Evolutionary conservation across 352 stramenopile genomes (phyloP).

Genomic region (Pythium monospermum): DNA sequence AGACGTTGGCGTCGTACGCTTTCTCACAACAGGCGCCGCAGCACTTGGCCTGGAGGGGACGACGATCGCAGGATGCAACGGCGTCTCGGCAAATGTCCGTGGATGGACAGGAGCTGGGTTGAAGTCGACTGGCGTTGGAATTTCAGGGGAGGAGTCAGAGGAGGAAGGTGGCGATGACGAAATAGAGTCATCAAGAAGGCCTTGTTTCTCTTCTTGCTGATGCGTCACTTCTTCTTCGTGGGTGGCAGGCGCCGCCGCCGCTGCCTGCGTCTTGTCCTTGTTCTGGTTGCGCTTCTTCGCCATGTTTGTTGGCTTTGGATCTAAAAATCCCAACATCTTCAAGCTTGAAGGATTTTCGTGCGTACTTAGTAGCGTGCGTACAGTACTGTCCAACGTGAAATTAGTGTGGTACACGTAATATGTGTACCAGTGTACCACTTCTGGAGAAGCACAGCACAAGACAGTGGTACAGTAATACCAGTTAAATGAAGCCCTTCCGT

Average conservation of each 20-base stretch:
- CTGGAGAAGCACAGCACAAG: no score
- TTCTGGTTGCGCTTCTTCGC: slow-evolving; percentile 21
- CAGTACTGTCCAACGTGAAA: background rate
- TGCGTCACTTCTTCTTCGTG: no score
- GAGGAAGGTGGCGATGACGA: background rate
- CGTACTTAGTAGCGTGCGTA: slow-evolving; percentile 12
- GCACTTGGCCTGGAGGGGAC: slow-evolving; percentile 7
- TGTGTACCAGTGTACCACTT: no score
- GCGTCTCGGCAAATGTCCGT: slow-evolving; percentile 13
- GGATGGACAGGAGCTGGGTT: slow-evolving; percentile 8
- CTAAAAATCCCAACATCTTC: no score
- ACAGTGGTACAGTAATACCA: no score
- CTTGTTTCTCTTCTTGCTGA: background rate
- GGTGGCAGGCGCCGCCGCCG: background rate
- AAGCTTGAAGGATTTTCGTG: no score
- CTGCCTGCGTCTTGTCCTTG: slow-evolving; percentile 5
- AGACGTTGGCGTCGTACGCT: slow-evolving; percentile 15
- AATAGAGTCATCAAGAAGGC: background rate
- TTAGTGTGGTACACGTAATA: slow-evolving; percentile 5
- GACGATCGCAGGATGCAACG: slow-evolving; percentile 15
- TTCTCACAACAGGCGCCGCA: slow-evolving; percentile 9
- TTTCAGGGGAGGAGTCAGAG: background rate
- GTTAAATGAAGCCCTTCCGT: no score
- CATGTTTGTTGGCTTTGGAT: slow-evolving; percentile 12
- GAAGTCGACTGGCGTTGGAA: background rate